Conservation (phyloP, 1,139 yeast species). For the Lodderomyces elongisporus region DNA sequence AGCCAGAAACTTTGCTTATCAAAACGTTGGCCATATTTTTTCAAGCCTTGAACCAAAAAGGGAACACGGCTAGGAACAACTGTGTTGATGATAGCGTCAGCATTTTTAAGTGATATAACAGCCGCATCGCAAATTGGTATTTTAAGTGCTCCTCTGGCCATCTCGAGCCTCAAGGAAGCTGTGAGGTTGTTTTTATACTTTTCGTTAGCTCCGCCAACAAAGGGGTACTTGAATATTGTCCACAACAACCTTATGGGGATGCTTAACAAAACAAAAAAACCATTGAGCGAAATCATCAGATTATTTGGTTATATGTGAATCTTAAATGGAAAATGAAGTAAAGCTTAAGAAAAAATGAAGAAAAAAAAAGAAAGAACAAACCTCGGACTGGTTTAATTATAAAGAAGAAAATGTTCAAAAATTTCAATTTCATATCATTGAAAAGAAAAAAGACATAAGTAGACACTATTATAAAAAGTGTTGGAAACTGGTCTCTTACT, state of each 20-base stretch:
- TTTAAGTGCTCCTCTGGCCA: conserved; percentile 7
- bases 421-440: too few species aligned
- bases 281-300: conserved; percentile 5
- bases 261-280: conserved; percentile 5
- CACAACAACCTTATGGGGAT: conserved; percentile 9
- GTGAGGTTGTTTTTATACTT: conserved; percentile 6
- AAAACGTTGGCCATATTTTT: conserved; percentile 30
- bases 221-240: conserved; percentile 9
- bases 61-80: conserved; percentile 7
- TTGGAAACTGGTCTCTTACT: too few species aligned
- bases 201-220: conserved; percentile 10
- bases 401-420: too few species aligned
- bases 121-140: conserved; percentile 9
- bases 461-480: too few species aligned
- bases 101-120: conserved; percentile 6
- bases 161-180: conserved; percentile 8
- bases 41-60: conserved; percentile 13
- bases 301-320: too few species aligned
- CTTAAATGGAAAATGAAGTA: too few species aligned
- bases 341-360: too few species aligned
- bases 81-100: conserved; percentile 8
- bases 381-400: too few species aligned
- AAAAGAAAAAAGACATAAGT: too few species aligned
- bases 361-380: too few species aligned
- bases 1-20: conserved; percentile 36